A percentile compares a stretch with the other conserved stretches of the same genome.
Conservation (phyloP, 495 filamentous ascomycete genomes). For the Penicillium flavigenum region DNA sequence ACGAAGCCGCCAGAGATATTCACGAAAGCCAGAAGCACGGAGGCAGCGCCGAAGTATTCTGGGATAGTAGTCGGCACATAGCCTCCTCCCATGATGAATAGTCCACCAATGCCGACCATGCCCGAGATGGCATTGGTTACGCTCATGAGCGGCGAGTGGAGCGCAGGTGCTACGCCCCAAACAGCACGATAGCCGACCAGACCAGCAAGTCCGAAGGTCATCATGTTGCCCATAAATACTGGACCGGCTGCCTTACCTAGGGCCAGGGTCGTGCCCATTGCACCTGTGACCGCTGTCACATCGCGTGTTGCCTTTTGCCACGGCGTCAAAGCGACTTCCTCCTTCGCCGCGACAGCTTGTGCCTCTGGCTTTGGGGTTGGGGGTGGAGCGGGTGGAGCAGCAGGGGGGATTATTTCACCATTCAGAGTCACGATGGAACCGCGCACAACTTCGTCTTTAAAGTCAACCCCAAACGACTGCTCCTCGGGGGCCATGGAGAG, state of each 20-base stretch:
- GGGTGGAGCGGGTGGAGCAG: conserved; percentile 69
- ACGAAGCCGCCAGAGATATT: conserved; percentile 82
- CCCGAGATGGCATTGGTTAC: conserved; percentile 84
- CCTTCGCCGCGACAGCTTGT: conserved; percentile 45
- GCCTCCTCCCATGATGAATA: conserved; percentile 79
- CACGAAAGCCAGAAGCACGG: conserved; percentile 76
- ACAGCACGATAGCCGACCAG: conserved; percentile 79
- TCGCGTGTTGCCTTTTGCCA: conserved; percentile 74
- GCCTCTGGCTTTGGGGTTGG: conserved; percentile 56
- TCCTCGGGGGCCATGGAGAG: conserved; percentile 74
- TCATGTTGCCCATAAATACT: conserved; percentile 77
- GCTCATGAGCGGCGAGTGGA: conserved; percentile 81
- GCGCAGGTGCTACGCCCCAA: conserved; percentile 72
- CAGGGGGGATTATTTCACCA: conserved; percentile 68
- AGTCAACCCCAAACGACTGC: conserved; percentile 69
- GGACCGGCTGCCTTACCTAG: conserved; percentile 75
- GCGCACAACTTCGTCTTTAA: conserved; percentile 76
- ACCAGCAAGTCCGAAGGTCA: conserved; percentile 75
- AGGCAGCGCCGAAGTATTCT: conserved; percentile 70
- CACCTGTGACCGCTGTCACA: conserved; percentile 65
- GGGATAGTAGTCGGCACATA: conserved; percentile 72
- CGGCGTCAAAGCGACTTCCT: conserved; percentile 65
- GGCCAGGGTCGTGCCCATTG: conserved; percentile 68
- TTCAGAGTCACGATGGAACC: conserved; percentile 75
- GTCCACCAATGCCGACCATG: conserved; percentile 79